These are phyloP conservation scores for Mycena leptocephala DNA, from an alignment of 768 basidiomycete genomes.

Conservation along the genomic window DNA sequence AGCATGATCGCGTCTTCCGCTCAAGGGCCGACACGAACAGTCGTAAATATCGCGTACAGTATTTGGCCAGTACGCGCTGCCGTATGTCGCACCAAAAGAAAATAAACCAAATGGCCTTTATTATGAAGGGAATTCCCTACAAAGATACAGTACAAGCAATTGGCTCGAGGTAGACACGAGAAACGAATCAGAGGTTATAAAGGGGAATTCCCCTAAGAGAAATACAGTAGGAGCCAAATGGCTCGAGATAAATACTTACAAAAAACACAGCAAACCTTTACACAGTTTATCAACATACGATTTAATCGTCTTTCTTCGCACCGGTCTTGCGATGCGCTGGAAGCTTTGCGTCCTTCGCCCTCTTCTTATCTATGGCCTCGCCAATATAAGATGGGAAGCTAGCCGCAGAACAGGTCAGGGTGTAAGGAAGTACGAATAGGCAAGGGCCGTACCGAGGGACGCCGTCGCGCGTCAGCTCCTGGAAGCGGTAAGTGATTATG, in stretches of 20 bases:
- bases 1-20: neutral
- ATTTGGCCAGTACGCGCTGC: too few relatives aligned
- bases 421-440: neutral
- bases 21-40: neutral
- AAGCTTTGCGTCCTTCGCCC: constrained; percentile 71
- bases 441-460: constrained; percentile 63
- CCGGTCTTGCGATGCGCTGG: constrained; percentile 55
- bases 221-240: constrained; percentile 1
- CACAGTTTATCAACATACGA: neutral
- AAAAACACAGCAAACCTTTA: neutral
- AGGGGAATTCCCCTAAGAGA: neutral
- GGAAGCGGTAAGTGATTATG: constrained; percentile 74
- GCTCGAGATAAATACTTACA: neutral
- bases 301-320: constrained; percentile 27
- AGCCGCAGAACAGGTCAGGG: neutral
- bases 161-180: too few relatives aligned
- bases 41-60: too few relatives aligned
- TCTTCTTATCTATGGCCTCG: constrained; percentile 66
- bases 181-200: too few relatives aligned
- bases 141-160: neutral
- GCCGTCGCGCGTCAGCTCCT: constrained; percentile 71
- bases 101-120: constrained; percentile 53
- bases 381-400: constrained; percentile 73
- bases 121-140: constrained; percentile 28
- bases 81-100: too few relatives aligned